Base-by-base conservation (phyloP, 208 protist species). In the Wallacemonas collosoma region DNA sequence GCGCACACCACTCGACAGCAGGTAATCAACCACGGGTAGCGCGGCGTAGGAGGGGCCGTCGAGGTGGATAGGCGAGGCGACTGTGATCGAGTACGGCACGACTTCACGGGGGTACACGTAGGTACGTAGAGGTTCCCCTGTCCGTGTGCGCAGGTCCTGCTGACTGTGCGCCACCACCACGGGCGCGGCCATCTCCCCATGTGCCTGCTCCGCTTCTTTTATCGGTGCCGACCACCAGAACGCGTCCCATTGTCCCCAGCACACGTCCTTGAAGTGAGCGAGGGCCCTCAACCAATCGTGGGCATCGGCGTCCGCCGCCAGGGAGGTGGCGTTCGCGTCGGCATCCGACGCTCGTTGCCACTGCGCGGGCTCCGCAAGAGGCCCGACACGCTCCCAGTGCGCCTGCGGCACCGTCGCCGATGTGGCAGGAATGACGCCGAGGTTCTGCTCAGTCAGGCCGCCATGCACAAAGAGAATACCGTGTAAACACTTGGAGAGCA, bases 401-500 rank as follows among this genome's bases (percentile, higher is more conserved):
- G 47, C 9, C 48, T 61, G 26, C 17, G 35, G 40, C 61, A 75
- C 60, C 47, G 57, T 64, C 12, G 51, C 62, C 14, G 48, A 64
- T 26, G 67, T 73, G 7, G 72, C 50, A 9, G 65, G 54, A 41
- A 73, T 71, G 62, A 93, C 85, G 43, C 89, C 88, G 38, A 91
- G 69, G 68, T 93, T 93, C 38, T 77, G 35, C 60, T 81, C 80
- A 36, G 76, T 86, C 38, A 97, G 77, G 38, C 77, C 81, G 53
- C 90, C 93, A 73, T 97, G 93, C 45, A 94, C 83, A 58, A 97
- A 97, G n/a, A 97, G 81, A 39, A 87, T 66, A 38, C 83, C 81
- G 55, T 86, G 83, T 8, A 96, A 40, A 55, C 81, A 68, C n/a
- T 73, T 68, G 50, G 71, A 81, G 50, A 97, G 73, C 36, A 74